Base-by-base conservation (phyloP, 2,329 filamentous ascomycete genomes). In the Amphichorda felina region DNA sequence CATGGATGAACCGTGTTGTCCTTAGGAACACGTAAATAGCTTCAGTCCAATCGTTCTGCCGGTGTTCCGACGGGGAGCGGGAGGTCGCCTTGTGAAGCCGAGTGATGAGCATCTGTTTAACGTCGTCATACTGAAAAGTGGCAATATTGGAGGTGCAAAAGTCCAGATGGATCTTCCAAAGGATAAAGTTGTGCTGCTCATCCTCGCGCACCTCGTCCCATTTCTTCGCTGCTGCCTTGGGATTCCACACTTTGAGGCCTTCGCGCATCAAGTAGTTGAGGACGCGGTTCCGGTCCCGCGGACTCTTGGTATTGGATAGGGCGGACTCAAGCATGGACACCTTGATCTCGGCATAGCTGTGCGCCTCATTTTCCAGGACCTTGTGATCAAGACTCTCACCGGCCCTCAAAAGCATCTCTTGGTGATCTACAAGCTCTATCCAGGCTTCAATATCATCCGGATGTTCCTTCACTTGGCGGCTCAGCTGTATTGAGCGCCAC, bases 281-380 rank as follows among this genome's bases (percentile, higher is more conserved):
- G 1, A 95, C 63, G 8, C 57, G 60, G 40, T 82, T 71, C 13
- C 72, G 68, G 29, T 69, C 66, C 25, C 60, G 46, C 1, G 61
- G 56, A 1, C 53, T 51, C 4, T 45, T 43, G 5, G 73, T 64
- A 31, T 79, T 71, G 9, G 64, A 59, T 7, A 94, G 54, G 1
- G 88, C 88, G 41, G 85, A 78, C 43, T 89, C 76, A 40, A 88
- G 83, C 41, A 94, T 74, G 2, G 80, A 76, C 3, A 94, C 60
- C 44, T 85, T 89, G 37, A 94, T 75, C 43, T 91, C 81, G 4
- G 85, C 78, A 37, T 84, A 73, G 41, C 80, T 80, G 41, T 69
- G 70, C 34, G 64, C 61, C 48, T 91, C 82, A 3, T 77, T 72
- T 19, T 63, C 60, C 0, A 74, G 77, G 21, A 49, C 54, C 27